Evolutionary conservation across 192 early-diverging fungal species (phyloP).

Genomic region (Coemansia sp.): DNA sequence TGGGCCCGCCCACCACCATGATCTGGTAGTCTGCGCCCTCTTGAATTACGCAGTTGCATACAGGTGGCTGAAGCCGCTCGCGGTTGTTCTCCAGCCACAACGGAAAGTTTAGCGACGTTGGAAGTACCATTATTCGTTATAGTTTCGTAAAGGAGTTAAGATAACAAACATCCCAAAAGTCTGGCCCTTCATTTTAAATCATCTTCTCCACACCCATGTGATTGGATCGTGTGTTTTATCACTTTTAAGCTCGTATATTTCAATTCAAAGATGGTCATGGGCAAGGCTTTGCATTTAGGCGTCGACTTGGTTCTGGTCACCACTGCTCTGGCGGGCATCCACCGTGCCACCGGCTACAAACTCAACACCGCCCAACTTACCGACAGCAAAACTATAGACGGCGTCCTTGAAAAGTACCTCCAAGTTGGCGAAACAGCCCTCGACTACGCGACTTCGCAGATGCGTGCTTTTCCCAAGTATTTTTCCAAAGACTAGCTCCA

Average conservation of each 20-base stretch:
- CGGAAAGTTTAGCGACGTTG: constrained; percentile 84
- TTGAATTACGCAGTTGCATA: constrained; percentile 89
- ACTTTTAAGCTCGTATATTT: background rate
- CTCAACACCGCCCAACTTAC: background rate
- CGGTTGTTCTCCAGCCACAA: constrained; percentile 82
- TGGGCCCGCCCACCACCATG: constrained; percentile 93
- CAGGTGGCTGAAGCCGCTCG: constrained; percentile 87
- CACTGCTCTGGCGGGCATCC: background rate
- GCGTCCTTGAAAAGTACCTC: background rate
- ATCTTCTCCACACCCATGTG: background rate
- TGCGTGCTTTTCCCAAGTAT: constrained; percentile 1
- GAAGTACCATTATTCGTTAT: constrained; percentile 45
- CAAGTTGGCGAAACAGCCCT: background rate
- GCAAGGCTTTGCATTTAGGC: constrained; percentile 1
- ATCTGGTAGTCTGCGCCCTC: constrained; percentile 82
- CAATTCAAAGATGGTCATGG: background rate
- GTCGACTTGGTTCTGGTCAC: constrained; percentile 2
- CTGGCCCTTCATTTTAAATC: no score
- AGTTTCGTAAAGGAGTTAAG: background rate
- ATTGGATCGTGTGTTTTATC: background rate
- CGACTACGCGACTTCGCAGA: background rate
- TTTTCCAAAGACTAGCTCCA: constrained; percentile 3
- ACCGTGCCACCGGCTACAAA: background rate
- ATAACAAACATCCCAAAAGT: background rate
- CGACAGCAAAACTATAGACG: background rate